Percentiles rank a stretch among this genome's conserved stretches.
Evolutionary conservation across 2,329 filamentous ascomycete genomes (phyloP).

Genomic region (Coniochaeta sp.): DNA sequence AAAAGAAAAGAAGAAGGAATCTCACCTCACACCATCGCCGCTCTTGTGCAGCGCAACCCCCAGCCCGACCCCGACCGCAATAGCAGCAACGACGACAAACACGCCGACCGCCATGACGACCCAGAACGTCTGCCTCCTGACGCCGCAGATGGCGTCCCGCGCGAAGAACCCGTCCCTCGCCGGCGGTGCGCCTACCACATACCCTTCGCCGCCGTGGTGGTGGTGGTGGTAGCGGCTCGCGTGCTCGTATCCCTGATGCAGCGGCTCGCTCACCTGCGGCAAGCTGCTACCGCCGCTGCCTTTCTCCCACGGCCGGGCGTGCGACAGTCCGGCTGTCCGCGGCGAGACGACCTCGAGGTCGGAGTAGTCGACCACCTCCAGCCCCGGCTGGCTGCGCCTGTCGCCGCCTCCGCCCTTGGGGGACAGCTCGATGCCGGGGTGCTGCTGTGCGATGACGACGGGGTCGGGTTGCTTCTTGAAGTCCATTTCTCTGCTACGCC

Average conservation of each 20-base stretch:
- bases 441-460: constrained; percentile 2
- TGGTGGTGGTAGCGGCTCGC: too few relatives aligned
- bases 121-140: constrained; percentile 20
- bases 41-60: constrained; percentile 18
- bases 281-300: constrained; percentile 2
- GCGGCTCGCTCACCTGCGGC: neutral
- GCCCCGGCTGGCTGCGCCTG: constrained; percentile 5
- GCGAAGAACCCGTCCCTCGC: neutral
- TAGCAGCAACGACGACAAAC: constrained; percentile 19
- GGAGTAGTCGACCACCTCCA: constrained; percentile 9
- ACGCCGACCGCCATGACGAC: constrained; percentile 19
- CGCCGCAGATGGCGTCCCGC: constrained; percentile 18
- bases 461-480: neutral
- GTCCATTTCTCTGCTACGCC: neutral
- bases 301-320: constrained; percentile 2
- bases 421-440: neutral
- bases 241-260: too few relatives aligned
- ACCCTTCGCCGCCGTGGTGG: too few relatives aligned
- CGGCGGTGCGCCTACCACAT: neutral
- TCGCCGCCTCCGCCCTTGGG: neutral
- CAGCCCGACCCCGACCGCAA: constrained; percentile 24
- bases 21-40: neutral
- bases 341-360: constrained; percentile 5
- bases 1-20: neutral
- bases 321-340: neutral